These are phyloP conservation scores for Zea mays DNA, from an alignment of 176 grass and related monocot species.

Conservation along the genomic window DNA sequence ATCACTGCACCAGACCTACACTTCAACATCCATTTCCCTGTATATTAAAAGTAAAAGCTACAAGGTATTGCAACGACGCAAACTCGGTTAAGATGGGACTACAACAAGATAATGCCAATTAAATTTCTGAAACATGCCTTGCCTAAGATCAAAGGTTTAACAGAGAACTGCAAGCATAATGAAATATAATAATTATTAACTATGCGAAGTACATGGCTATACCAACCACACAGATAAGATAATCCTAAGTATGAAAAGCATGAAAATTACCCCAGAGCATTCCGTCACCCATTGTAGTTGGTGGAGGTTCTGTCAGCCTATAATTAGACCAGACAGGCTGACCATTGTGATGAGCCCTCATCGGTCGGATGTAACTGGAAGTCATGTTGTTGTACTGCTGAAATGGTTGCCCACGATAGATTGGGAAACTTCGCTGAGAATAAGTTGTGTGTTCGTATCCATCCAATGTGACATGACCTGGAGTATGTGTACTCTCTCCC, in stretches of 20 bases:
- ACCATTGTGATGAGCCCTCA: constrained; percentile 51
- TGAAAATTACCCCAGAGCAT: constrained; percentile 74
- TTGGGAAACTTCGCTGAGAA: constrained; percentile 51
- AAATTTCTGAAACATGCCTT: constrained; percentile 19
- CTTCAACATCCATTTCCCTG: background rate
- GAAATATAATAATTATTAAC: constrained; percentile 4
- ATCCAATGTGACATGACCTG: constrained; percentile 29
- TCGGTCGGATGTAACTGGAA: constrained; percentile 48
- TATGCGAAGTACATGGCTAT: constrained; percentile 8
- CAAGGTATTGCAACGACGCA: background rate
- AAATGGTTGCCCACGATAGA: constrained; percentile 57
- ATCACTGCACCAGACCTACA: too few relatives aligned
- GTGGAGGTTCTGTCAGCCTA: constrained; percentile 57
- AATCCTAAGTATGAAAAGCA: constrained; percentile 26
- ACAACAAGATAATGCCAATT: constrained; percentile 12
- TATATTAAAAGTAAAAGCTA: constrained; percentile 21
- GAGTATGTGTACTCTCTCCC: constrained; percentile 49
- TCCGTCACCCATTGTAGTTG: constrained; percentile 49
- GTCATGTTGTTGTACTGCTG: constrained; percentile 58
- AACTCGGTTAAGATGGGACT: background rate
- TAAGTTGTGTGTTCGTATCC: constrained; percentile 47
- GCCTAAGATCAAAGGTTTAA: constrained; percentile 17
- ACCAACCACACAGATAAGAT: constrained; percentile 7
- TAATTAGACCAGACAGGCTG: constrained; percentile 56
- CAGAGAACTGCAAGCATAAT: background rate